Evolutionary conservation across 805 yeast species (phyloP).

Genomic region (Kodamaea kakaduensis): DNA sequence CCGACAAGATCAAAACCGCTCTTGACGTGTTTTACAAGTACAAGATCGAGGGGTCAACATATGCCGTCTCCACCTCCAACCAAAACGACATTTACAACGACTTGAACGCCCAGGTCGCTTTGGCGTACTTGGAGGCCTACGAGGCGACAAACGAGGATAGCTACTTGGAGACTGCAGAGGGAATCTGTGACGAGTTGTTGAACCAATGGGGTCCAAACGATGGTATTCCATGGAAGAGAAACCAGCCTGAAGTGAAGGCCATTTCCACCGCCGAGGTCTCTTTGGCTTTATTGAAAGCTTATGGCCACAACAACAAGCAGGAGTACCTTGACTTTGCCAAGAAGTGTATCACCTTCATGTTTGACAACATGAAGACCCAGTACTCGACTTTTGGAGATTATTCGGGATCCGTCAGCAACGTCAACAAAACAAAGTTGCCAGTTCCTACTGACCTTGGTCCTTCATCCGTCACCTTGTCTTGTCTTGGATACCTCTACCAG

Average conservation of each 20-base stretch:
- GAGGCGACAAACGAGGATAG: conserved; percentile 13
- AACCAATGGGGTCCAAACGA: conserved; percentile 22
- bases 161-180: conserved; percentile 19
- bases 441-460: too few relatives aligned
- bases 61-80: conserved; percentile 20
- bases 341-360: conserved; percentile 17
- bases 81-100: conserved; percentile 26
- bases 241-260: conserved; percentile 22
- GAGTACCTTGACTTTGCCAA: conserved; percentile 15
- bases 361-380: conserved; percentile 18
- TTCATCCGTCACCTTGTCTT: conserved; percentile 21
- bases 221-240: conserved; percentile 24
- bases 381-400: conserved; percentile 21
- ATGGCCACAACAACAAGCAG: conserved; percentile 14
- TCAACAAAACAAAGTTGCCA: conserved; percentile 25
- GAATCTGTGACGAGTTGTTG: conserved; percentile 15
- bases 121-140: conserved; percentile 25
- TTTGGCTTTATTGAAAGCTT: conserved; percentile 22
- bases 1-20: conserved; percentile 11
- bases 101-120: conserved; percentile 26
- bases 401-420: neutral
- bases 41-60: conserved; percentile 18
- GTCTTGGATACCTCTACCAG: conserved; percentile 17
- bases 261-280: conserved; percentile 29
- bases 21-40: conserved; percentile 16